phyloP scores from a whole-genome alignment of 805 yeast genomes.

The Wickerhamiella kazuoi region DNA sequence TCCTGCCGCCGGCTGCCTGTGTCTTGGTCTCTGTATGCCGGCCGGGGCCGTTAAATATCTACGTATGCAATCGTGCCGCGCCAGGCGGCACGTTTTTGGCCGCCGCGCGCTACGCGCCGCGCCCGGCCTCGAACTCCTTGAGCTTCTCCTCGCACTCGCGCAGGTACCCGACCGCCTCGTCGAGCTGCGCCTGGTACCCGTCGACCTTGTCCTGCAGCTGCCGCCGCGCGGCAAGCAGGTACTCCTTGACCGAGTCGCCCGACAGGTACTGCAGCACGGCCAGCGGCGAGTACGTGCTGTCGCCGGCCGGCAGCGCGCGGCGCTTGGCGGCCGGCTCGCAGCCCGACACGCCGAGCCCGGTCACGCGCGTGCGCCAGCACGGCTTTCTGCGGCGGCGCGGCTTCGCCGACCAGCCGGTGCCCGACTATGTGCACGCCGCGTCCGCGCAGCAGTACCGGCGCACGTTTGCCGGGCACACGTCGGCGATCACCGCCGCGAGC shows the following conservation, averaged over 20 bases:
- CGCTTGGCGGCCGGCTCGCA: background rate
- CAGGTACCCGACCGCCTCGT: constrained; percentile 15
- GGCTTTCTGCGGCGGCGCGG: background rate
- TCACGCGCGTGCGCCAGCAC: background rate
- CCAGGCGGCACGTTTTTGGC: no score
- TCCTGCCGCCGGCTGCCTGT: no score
- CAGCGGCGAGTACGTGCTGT: constrained; percentile 9
- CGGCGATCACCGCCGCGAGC: constrained; percentile 7
- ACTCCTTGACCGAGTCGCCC: constrained; percentile 19
- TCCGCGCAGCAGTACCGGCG: constrained; percentile 3
- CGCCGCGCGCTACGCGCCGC: constrained; percentile 1
- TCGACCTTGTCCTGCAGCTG: constrained; percentile 20
- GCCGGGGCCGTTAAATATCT: no score
- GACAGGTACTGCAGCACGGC: constrained; percentile 16
- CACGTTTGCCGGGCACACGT: constrained; percentile 7
- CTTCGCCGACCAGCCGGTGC: background rate
- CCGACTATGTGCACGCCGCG: background rate
- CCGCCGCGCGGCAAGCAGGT: constrained; percentile 18
- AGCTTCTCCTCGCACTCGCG: constrained; percentile 18
- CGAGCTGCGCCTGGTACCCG: constrained; percentile 14
- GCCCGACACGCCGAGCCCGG: background rate
- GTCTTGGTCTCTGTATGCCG: no score
- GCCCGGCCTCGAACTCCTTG: constrained; percentile 5
- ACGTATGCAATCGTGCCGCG: no score
- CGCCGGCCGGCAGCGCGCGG: background rate